These are phyloP conservation scores for Chromosphaera perkinsii DNA, from an alignment of 208 protist genomes.

Conservation along the genomic window DNA sequence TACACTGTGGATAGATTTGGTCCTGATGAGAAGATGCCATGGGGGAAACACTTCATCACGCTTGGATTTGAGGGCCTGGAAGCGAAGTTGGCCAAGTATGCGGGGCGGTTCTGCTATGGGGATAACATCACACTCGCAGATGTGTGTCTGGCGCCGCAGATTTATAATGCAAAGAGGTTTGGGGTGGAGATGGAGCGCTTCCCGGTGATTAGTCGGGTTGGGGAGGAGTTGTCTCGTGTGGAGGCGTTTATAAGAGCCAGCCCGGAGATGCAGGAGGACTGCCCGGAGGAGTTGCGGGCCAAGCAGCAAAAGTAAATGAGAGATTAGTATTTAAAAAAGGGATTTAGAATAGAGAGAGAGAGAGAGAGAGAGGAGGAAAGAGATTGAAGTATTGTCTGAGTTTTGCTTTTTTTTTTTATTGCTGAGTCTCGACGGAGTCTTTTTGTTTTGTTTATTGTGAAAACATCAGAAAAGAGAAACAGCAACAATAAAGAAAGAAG, in stretches of 20 bases:
- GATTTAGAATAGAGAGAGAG: too few relatives aligned
- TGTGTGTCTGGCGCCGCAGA: constrained; percentile 62
- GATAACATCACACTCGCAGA: constrained; percentile 70
- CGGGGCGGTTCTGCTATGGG: constrained; percentile 68
- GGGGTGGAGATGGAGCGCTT: constrained; percentile 24
- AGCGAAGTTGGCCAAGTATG: constrained; percentile 34
- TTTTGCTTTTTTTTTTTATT: too few relatives aligned
- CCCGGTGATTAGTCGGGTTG: constrained; percentile 3
- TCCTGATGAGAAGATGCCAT: constrained; percentile 42
- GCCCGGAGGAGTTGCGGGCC: constrained; percentile 11
- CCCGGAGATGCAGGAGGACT: constrained; percentile 15
- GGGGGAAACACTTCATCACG: constrained; percentile 53
- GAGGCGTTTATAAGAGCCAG: constrained; percentile 4
- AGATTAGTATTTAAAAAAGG: neutral
- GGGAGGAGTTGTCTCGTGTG: neutral
- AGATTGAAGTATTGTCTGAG: too few relatives aligned
- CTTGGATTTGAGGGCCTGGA: constrained; percentile 56
- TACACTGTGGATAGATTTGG: too few relatives aligned
- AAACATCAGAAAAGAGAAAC: too few relatives aligned
- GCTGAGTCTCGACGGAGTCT: too few relatives aligned
- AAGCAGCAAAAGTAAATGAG: neutral
- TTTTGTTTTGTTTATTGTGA: too few relatives aligned
- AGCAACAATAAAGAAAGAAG: too few relatives aligned
- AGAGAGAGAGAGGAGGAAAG: too few relatives aligned
- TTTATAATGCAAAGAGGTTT: constrained; percentile 67